phyloP scores from a whole-genome alignment of 2,329 filamentous ascomycete species.

The Fusarium sp. region DNA sequence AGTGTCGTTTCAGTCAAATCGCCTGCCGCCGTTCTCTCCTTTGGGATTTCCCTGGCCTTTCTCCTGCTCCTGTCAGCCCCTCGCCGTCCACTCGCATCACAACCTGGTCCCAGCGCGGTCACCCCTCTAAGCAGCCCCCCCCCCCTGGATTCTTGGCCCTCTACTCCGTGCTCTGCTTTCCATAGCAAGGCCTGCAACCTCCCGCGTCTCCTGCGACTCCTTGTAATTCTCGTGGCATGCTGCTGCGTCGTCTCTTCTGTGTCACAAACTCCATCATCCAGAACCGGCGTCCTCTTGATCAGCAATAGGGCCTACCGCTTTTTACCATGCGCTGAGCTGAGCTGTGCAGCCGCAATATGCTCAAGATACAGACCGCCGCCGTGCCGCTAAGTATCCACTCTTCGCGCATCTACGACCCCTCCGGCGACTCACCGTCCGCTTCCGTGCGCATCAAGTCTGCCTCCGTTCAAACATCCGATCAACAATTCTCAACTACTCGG shows the following conservation, averaged over 20 bases:
- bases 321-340: conserved; percentile 54
- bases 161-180: conserved; percentile 29
- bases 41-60: conserved; percentile 1
- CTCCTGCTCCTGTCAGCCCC: conserved; percentile 36
- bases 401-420: conserved; percentile 50
- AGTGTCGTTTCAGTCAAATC: conserved; percentile 33
- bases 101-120: conserved; percentile 37
- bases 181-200: conserved; percentile 38
- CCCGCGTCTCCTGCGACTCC: conserved; percentile 38
- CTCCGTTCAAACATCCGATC: conserved; percentile 45
- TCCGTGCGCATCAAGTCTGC: conserved; percentile 47
- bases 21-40: conserved; percentile 24
- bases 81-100: conserved; percentile 41
- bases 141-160: conserved; percentile 39
- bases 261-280: conserved; percentile 31
- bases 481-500: conserved; percentile 43
- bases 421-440: conserved; percentile 48
- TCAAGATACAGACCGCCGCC: conserved; percentile 50
- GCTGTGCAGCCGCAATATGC: conserved; percentile 50
- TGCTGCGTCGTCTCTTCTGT: conserved; percentile 30
- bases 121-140: conserved; percentile 37
- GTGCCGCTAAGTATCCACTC: conserved; percentile 51
- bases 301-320: conserved; percentile 49
- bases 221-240: conserved; percentile 39
- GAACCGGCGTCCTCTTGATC: conserved; percentile 43